These are phyloP conservation scores for Rosa multiflora DNA, from an alignment of 306 rosid species.

Conservation along the genomic window DNA sequence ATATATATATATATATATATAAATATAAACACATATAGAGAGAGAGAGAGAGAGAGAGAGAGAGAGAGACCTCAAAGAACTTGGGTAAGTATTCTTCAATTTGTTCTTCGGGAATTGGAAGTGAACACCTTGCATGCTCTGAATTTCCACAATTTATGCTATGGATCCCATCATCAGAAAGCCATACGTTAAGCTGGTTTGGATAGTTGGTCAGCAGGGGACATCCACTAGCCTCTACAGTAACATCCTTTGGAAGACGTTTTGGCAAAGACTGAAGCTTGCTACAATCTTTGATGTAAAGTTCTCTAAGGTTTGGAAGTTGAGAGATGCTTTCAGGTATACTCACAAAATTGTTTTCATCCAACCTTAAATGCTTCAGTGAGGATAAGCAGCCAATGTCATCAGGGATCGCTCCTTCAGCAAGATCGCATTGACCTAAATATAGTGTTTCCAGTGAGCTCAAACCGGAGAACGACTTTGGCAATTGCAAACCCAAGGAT, in stretches of 20 bases:
- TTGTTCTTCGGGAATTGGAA: too few relatives aligned
- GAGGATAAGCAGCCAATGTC: constrained; percentile 20
- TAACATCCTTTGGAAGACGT: not conserved
- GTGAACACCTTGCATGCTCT: too few relatives aligned
- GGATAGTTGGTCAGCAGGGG: not conserved
- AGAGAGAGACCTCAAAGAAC: too few relatives aligned
- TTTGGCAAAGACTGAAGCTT: not conserved
- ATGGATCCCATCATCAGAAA: not conserved
- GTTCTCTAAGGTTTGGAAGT: not conserved
- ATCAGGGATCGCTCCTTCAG: too few relatives aligned
- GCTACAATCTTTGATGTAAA: not conserved
- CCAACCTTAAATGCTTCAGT: constrained; percentile 7
- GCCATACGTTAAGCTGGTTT: not conserved
- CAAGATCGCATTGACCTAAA: too few relatives aligned
- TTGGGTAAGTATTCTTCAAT: too few relatives aligned
- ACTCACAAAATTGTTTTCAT: constrained; percentile 22
- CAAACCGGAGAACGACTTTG: too few relatives aligned
- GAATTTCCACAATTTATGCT: not conserved
- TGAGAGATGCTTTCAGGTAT: constrained; percentile 18
- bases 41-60: too few relatives aligned
- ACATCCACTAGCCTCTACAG: not conserved
- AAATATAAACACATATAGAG: too few relatives aligned
- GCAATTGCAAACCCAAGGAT: too few relatives aligned
- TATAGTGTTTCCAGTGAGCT: too few relatives aligned
- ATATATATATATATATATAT: too few relatives aligned